Evolutionary conservation across 225 moss, liverwort and hornwort species (phyloP).

Genomic region (Climacium dendroides): DNA sequence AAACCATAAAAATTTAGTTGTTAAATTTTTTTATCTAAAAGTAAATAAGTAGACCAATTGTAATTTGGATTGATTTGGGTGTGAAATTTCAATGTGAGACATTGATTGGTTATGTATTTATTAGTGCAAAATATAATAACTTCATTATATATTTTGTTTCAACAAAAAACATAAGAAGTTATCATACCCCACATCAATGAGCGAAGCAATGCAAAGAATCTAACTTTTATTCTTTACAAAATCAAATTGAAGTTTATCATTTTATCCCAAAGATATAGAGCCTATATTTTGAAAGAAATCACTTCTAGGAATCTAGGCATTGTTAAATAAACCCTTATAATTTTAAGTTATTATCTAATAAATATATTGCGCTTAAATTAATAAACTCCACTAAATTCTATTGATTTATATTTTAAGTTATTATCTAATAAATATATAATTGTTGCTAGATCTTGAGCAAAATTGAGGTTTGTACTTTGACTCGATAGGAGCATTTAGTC

Average conservation of each 20-base stretch:
- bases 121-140: neutral
- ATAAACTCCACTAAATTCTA: neutral
- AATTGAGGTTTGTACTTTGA: neutral
- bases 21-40: neutral
- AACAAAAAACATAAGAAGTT: neutral
- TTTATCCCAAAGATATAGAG: neutral
- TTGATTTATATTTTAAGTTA: too few relatives aligned
- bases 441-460: fast-evolving
- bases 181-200: neutral
- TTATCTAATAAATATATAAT: too few relatives aligned
- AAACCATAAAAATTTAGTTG: neutral
- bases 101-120: neutral
- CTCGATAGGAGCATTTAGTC: neutral
- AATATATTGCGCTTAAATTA: fast-evolving
- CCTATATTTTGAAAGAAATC: neutral
- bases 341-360: neutral
- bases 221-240: too few relatives aligned
- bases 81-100: neutral
- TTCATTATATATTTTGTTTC: neutral
- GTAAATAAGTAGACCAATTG: neutral
- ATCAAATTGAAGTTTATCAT: neutral
- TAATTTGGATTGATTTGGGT: neutral
- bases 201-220: neutral
- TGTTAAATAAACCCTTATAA: neutral
- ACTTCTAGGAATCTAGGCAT: neutral